phyloP scores from a whole-genome alignment of 805 yeast genomes.

The Zygosaccharomyces bisporus region DNA sequence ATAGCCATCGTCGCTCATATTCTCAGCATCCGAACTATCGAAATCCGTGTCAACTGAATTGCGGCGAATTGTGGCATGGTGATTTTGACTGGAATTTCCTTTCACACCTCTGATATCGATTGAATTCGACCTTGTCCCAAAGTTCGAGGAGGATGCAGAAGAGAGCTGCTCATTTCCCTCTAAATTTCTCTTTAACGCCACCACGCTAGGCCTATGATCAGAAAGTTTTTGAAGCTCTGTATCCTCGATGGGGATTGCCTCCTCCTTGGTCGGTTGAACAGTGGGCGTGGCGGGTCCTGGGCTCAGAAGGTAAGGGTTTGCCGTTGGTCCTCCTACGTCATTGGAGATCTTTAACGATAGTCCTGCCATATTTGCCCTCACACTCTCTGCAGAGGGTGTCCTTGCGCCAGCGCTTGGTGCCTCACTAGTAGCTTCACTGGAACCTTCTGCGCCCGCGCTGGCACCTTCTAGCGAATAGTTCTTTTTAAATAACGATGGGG shows the following conservation, averaged over 20 bases:
- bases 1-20: constrained; percentile 17
- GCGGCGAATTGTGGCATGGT: neutral
- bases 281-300: constrained; percentile 27
- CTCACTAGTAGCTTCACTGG: neutral
- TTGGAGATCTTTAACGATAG: constrained; percentile 16
- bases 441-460: constrained; percentile 12
- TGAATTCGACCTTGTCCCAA: constrained; percentile 8
- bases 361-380: constrained; percentile 24
- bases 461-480: constrained; percentile 7
- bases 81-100: neutral
- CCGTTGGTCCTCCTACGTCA: constrained; percentile 6
- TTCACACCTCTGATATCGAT: constrained; percentile 9
- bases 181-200: constrained; percentile 23
- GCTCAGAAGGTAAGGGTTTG: constrained; percentile 15
- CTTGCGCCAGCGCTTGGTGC: too few relatives aligned
- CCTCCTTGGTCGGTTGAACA: constrained; percentile 23
- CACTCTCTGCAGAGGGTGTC: constrained; percentile 12
- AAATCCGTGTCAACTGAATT: constrained; percentile 8
- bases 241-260: constrained; percentile 17
- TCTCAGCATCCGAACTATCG: constrained; percentile 12
- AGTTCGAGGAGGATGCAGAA: constrained; percentile 6
- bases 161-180: constrained; percentile 13
- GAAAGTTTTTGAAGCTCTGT: constrained; percentile 2
- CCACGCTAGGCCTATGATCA: constrained; percentile 18
- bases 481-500: constrained; percentile 3